A percentile compares a stretch with the other conserved stretches of the same genome.
These are phyloP conservation scores for Theileria equi DNA, from an alignment of 169 alveolate species.

Conservation along the genomic window DNA sequence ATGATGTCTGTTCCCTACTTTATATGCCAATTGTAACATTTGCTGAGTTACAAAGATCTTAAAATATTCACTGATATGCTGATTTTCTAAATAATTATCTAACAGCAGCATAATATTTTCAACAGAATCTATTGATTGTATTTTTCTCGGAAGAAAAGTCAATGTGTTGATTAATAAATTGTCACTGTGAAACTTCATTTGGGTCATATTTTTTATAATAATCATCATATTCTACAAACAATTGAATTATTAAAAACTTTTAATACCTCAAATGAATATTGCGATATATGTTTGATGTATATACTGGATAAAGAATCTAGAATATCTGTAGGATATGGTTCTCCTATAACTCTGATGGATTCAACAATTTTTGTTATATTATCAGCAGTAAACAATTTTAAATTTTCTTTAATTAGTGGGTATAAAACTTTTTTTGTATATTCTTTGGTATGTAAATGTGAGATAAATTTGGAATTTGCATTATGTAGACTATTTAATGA, in stretches of 20 bases:
- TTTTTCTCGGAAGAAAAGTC: slow-evolving; percentile 22
- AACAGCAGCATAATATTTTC: slow-evolving; percentile 24
- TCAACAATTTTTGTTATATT: slow-evolving; percentile 6
- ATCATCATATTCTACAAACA: slow-evolving; percentile 14
- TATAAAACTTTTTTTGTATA: neutral
- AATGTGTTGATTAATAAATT: slow-evolving; percentile 14
- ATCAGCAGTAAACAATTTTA: slow-evolving; percentile 5
- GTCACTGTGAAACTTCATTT: slow-evolving; percentile 11
- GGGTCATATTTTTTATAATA: slow-evolving; percentile 11
- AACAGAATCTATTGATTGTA: slow-evolving; percentile 20
- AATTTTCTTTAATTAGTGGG: neutral
- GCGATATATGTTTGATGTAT: slow-evolving; percentile 19
- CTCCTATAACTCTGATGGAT: slow-evolving; percentile 6
- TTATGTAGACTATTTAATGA: neutral
- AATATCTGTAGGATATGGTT: slow-evolving; percentile 10
- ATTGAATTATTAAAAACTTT: neutral
- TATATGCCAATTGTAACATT: slow-evolving; percentile 36
- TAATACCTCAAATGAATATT: slow-evolving; percentile 8
- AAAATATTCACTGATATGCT: slow-evolving; percentile 30
- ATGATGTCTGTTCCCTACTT: slow-evolving; percentile 12
- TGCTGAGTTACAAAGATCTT: slow-evolving; percentile 16
- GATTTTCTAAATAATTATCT: neutral
- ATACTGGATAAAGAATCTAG: neutral
- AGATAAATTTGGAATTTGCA: neutral
- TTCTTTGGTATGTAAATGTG: neutral